Evolutionary conservation across 148 eudicot genomes (phyloP), one percentile per base, ranked within the genome.

Genomic region (Beta vulgaris): DNA sequence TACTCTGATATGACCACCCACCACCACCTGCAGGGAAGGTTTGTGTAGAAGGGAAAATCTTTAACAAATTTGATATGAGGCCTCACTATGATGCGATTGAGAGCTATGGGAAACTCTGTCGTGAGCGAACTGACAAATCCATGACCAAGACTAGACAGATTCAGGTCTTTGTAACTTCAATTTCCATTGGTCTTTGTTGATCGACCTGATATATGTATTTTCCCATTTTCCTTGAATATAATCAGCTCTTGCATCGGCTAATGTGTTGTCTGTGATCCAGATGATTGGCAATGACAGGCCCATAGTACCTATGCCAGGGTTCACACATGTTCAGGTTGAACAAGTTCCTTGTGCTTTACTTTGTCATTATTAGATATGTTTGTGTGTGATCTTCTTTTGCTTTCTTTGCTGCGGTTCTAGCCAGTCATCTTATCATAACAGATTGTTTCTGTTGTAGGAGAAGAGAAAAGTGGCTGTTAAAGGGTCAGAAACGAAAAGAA

Each of bases 21-120:
- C n/a, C 44, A 42, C 70, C 43, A 66, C 25, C 23, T 73, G 69
- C 73, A 93, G 96, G 92, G 77, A 89, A 82, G 80, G 63, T 85
- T 68, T 87, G 88, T 65, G 92, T 87, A 25, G 98, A 93, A 81
- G 98, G 98, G 68, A 91, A 87, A 79, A 84, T 91, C 72, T 35
- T 57, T 36, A 81, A 88, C 76, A 93, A 93, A 82, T 91, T 93
- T 81, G 98, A 93, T 84, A 87, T 93, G 94, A 89, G 83, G 86
- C 97, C 97, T 79, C 94, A 91, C 73, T 72, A 65, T 71, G 92
- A 88, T 77, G 86, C 85, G 68, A 86, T 91, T 39, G 97, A 91
- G 58, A 89, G 89, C 80, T 93, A 93, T 70, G 91, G 93, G 55
- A 87, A 84, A 82, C 88, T 88, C 32, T 93, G 98, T 76, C 93